Evolutionary conservation across 78 protist species (phyloP), one percentile per base, ranked within the genome.

Genomic region (Dictyostelium brefeldianum): DNA sequence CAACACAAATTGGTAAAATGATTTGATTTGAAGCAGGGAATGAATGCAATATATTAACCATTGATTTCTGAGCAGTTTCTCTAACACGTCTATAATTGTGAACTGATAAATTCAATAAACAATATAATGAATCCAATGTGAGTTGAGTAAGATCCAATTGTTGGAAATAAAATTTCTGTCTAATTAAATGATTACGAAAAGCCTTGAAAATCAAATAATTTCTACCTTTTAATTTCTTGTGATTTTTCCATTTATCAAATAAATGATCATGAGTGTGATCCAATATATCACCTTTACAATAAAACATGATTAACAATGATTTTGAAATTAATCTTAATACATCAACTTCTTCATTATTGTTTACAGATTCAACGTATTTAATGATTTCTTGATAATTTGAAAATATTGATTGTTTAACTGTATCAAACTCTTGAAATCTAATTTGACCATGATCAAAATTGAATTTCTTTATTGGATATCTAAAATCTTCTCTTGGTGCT

Each of bases 171-270:
- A 46, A 4, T 5, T 64, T 77, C 36, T 87, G 93, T 64, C 93
- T 48, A 5, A 10, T 14, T 18, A 87, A n/a, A 65, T 87, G 93
- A 22, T 12, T 70, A 4, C 65, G 43, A 11, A 62, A 77, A 20
- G 70, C 75, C 43, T 77, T 87, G 18, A 64, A 87, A 10, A 87
- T 51, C 2, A 77, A 36, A 57, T 29, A 53, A 70, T 87, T 77
- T 77, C 93, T 87, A 46, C 83, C 64, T 31, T 75, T 77, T 17
- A 47, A 46, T 17, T 48, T 17, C 15, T 77, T 74, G 6, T 46
- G 43, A 57, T 74, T 87, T 46, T 51, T 78, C 93, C 93, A 87
- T 77, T 87, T 87, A 8, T 25, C 47, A 36, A 78, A 77, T 1
- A 87, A 27, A 5, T 57, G 67, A 29, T 74, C 84, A 27, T 53